Base-by-base conservation (phyloP, 2,329 filamentous ascomycete genomes). In the Exophiala xenobiotica region DNA sequence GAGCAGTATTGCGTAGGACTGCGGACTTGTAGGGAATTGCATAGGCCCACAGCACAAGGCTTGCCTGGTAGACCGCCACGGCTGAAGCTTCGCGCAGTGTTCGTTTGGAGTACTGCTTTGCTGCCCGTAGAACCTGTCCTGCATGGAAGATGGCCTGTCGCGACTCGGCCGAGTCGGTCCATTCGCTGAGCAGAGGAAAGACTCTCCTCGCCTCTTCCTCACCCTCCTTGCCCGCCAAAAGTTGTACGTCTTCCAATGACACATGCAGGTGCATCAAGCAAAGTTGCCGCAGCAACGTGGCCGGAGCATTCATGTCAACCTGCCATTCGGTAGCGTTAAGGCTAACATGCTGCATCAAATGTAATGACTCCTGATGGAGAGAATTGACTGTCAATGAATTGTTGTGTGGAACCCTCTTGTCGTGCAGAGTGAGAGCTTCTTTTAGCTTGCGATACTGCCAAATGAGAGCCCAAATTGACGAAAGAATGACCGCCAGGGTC, bases 41-140 rank as follows among this genome's bases (percentile, higher is more conserved):
- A 58, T 85, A 87, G 0, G 79, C 79, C 87, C 87, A 90, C 33
- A 89, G 70, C 0, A 81, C 80, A 3, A 90, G 71, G 9, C 79
- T 77, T 3, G 83, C 84, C 63, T 88, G 85, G 63, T 88, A 86
- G 0, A 88, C 77, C 0, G 80, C 82, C 5, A 88, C 79, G 0
- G 85, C 83, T 55, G 82, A 80, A 64, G 88, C 88, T 56, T 85
- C 82, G 37, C 81, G 79, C 3, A 88, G 66, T 8, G 78, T 73
- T 0, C 76, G 74, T 1, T 70, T 65, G 0, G 80, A 76, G 41
- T 84, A 78, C 41, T 69, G 54, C 61, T 77, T 79, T 1, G 82
- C 84, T 33, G 79, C 77, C 6, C 82, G 77, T 4, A 88, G 64
- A 1, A 86, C 75, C 65, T 87, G 86, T 0, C 82, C 85, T 1